Evolutionary conservation across 2,329 filamentous ascomycete genomes (phyloP), one percentile per base, ranked within the genome.

Genomic region (Diplodia scrobiculata): DNA sequence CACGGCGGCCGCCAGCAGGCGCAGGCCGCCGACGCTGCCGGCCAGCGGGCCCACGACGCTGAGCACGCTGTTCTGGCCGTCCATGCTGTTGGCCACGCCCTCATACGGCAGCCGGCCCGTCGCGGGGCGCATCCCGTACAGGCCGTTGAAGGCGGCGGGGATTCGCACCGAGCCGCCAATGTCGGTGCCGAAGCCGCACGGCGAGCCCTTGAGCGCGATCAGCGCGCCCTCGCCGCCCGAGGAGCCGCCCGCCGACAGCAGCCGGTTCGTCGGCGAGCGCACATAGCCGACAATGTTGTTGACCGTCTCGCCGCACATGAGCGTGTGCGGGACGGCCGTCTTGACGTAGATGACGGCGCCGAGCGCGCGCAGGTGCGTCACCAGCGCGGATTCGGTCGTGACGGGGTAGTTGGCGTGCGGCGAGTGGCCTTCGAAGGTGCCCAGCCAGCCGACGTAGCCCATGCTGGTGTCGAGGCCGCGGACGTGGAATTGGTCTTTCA

Each of bases 381-480:
- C 85, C 71, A 88, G 82, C 68, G 87, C 82, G 55, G 84, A 87
- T 75, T 89, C 81, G 19, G 14, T n/a, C 69, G 82, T 82, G 50
- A 80, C 73, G 73, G 75, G 76, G 77, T 78, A 85, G 71, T 78
- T 84, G 36, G 79, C 82, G 67, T 78, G 83, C 2, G 78, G 80
- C 67, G 81, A 81, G 50, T 80, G 76, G 60, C 84, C 86, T 74
- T 88, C 76, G 69, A 87, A 84, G 0, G 84, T 84, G 6, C 83
- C 84, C n/a, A 89, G 84, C 82, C 86, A 87, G n/a, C 86, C 85
- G 27, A 88, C 79, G 71, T 88, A 89, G 13, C 86, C 87, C 80
- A 89, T 77, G 0, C 75, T 75, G 38, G 79, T 82, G 63, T 82
- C 80, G 34, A 80, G 78, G n/a, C 77, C 79, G 63, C 77, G 72